phyloP scores from a whole-genome alignment of 2,329 filamentous ascomycete species.

The Metarhizium sp. region DNA sequence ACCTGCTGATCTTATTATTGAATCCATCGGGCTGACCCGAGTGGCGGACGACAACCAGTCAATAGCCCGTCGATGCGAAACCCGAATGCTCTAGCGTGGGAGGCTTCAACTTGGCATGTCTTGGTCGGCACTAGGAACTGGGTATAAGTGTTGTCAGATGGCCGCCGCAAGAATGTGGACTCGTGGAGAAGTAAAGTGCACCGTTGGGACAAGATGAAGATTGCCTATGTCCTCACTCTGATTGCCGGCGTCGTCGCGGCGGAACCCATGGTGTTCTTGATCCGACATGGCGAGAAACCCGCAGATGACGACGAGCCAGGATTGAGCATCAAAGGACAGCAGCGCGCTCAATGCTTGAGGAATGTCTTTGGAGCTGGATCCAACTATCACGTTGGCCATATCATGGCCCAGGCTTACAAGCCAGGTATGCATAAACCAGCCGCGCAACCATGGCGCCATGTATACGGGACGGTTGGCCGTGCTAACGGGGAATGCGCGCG shows the following conservation, averaged over 20 bases:
- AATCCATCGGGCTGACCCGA: neutral
- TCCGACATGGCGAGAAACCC: slow-evolving; percentile 57
- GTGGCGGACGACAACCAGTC: neutral
- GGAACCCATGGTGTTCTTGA: slow-evolving; percentile 47
- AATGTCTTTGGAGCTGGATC: slow-evolving; percentile 44
- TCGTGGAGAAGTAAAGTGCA: neutral
- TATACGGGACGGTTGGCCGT: neutral
- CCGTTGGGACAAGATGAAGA: slow-evolving; percentile 12
- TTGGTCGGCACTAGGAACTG: neutral
- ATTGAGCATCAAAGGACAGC: slow-evolving; percentile 38
- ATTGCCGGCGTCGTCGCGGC: slow-evolving; percentile 11
- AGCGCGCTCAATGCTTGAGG: slow-evolving; percentile 51
- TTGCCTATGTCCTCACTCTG: slow-evolving; percentile 9
- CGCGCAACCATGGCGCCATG: neutral
- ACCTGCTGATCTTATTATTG: neutral
- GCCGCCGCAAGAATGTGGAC: neutral
- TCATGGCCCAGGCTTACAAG: slow-evolving; percentile 48
- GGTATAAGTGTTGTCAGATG: neutral
- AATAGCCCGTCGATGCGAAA: neutral
- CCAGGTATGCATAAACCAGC: slow-evolving; percentile 19
- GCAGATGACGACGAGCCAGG: slow-evolving; percentile 33
- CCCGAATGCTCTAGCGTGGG: neutral
- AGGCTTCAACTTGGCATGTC: neutral
- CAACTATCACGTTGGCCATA: slow-evolving; percentile 45
- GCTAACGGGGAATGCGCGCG: neutral